Base-by-base conservation (phyloP, 768 basidiomycete genomes). In the Daedaleopsis sinensis region DNA sequence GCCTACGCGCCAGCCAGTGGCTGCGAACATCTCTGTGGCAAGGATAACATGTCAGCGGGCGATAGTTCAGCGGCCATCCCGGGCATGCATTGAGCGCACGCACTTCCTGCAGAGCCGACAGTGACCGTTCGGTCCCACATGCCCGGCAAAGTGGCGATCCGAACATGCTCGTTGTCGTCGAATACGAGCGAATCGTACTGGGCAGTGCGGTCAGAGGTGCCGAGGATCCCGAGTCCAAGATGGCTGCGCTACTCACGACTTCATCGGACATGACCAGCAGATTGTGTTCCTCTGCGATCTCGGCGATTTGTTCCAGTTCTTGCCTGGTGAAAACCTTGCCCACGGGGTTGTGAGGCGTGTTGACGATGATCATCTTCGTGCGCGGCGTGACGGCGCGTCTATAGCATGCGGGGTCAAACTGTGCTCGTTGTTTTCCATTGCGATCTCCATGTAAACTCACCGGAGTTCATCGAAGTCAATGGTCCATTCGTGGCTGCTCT, bases 91-190 rank as follows among this genome's bases (percentile, higher is more conserved):
- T 42, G 39, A 12, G 39, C 7, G 19, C 15, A 70, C 75, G 78
- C 75, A 94, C 94, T 96, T 67, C 95, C 95, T 32, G 93, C 96
- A n/a, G 94, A 96, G 43, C 91, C 88, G 57, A 98, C 93, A 8
- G 96, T 98, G 46, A 99, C 88, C 0, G 97, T 99, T 47, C 97
- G 87, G 66, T 98, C 93, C 96, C 96, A 98, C 93, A 98, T 97
- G 21, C 94, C 93, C 6, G 95, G 96, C n/a, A 99, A 82, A 38
- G 80, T 93, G 4, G 96, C 96, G 67, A 98, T 90, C 56, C 96
- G 89, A 57, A 95, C 80, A 73, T 99, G 97, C 69, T 96, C 88
- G 69, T 89, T 88, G 38, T 82, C 85, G 67, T 95, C 93, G 67
- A 89, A 97, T 16, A 95, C 86, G 42, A 99, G 86, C 67, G 90